phyloP scores from a whole-genome alignment of 2,329 filamentous ascomycete genomes.

The Rhinocladiella similis region DNA sequence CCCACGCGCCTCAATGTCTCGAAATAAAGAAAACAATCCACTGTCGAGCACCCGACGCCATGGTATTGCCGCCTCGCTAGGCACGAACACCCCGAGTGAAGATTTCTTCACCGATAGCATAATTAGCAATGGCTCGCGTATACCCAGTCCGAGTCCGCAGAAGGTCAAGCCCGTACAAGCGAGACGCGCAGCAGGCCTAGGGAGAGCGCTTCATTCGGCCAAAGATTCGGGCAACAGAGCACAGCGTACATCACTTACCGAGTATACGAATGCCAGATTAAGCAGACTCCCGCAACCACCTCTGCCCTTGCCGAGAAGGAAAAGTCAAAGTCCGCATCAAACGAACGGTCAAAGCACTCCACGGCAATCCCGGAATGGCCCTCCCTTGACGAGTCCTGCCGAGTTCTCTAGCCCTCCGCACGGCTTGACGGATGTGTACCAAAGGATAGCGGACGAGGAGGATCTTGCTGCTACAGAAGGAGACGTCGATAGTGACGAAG shows the following conservation, averaged over 20 bases:
- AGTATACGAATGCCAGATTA: constrained; percentile 20
- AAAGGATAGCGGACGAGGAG: constrained; percentile 40
- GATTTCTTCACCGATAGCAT: constrained; percentile 32
- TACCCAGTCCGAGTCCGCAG: constrained; percentile 24
- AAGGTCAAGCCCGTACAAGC: constrained; percentile 22
- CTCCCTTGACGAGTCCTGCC: constrained; percentile 32
- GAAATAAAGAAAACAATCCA: constrained; percentile 28
- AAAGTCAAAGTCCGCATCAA: constrained; percentile 33
- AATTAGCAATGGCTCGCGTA: constrained; percentile 25
- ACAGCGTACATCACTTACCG: constrained; percentile 11
- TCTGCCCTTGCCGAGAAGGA: constrained; percentile 25
- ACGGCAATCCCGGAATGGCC: constrained; percentile 22
- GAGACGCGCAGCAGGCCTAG: constrained; percentile 37
- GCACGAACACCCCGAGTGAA: constrained; percentile 17
- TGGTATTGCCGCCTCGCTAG: constrained; percentile 9
- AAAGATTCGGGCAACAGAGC: constrained; percentile 38
- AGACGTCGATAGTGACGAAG: constrained; percentile 32
- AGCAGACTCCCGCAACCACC: constrained; percentile 20
- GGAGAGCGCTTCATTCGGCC: constrained; percentile 41
- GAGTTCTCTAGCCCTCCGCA: constrained; percentile 37
- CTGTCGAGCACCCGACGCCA: constrained; percentile 17
- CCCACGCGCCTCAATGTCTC: constrained; percentile 23
- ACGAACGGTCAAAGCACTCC: constrained; percentile 25
- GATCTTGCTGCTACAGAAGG: constrained; percentile 36
- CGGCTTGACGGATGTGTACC: constrained; percentile 41